Evolutionary conservation across 2,329 filamentous ascomycete species (phyloP).

Genomic region (Aspergillus quadrilineatus): DNA sequence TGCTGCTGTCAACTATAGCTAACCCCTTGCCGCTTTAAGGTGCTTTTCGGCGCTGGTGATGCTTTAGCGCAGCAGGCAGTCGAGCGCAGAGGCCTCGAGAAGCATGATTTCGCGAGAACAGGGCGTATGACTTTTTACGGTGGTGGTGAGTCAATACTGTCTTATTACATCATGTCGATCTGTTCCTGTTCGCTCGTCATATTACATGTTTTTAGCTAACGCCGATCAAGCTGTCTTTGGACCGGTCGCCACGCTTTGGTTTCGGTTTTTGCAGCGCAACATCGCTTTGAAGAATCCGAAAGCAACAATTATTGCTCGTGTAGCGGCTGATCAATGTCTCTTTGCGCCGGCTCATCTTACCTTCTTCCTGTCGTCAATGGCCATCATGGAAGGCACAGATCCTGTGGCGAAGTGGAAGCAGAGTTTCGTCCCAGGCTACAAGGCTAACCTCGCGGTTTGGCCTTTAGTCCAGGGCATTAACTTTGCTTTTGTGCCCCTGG

Average conservation of each 20-base stretch:
- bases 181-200: neutral
- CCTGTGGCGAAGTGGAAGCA: slow-evolving; percentile 68
- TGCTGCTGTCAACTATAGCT: neutral
- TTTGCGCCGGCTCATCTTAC: slow-evolving; percentile 84
- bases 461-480: slow-evolving; percentile 80
- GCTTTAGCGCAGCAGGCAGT: slow-evolving; percentile 86
- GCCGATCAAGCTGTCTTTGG: slow-evolving; percentile 66
- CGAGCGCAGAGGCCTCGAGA: slow-evolving; percentile 72
- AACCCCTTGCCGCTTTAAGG: slow-evolving; percentile 37
- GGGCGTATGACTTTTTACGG: slow-evolving; percentile 52
- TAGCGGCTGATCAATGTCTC: slow-evolving; percentile 74
- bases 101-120: slow-evolving; percentile 64
- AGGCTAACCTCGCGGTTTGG: slow-evolving; percentile 87
- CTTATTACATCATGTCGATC: neutral
- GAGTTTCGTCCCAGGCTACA: slow-evolving; percentile 69
- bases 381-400: slow-evolving; percentile 69
- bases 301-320: slow-evolving; percentile 72
- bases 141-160: slow-evolving; percentile 40
- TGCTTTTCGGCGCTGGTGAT: slow-evolving; percentile 92
- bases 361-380: slow-evolving; percentile 81
- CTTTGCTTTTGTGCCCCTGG: slow-evolving; percentile 80
- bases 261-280: slow-evolving; percentile 70
- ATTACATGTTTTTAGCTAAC: slow-evolving; percentile 10
- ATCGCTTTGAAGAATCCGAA: slow-evolving; percentile 66
- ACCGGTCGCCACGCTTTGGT: slow-evolving; percentile 85